Evolutionary conservation across 441 rosid genomes (phyloP), one percentile per base, ranked within the genome.

Genomic region (Hura crepitans): DNA sequence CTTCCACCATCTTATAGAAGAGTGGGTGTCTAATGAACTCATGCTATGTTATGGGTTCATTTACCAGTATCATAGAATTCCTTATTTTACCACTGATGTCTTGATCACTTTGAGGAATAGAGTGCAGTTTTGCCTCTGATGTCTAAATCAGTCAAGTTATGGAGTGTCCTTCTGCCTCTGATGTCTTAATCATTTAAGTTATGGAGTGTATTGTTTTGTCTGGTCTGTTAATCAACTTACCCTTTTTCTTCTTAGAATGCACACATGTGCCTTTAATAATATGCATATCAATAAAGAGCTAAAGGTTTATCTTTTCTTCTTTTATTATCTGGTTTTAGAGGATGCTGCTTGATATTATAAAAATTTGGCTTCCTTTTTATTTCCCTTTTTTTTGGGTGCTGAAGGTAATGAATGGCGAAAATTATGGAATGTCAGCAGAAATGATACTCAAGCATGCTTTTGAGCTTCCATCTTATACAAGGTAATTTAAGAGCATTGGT

Each of bases 391-490:
- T 33, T 23, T 59, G 51, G 17, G 2, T 43, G 18, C 56, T 79
- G 72, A 78, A 87, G 96, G 75, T 66, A 61, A 70, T 84, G 50
- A 70, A 68, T 37, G 74, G 76, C 63, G 86, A 79, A 72, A 75
- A 64, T 60, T 49, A 67, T 78, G 94, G 81, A 71, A 71, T 81
- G 46, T 79, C 83, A 66, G 72, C 75, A 15, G 85, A 89, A 64
- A 75, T 70, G 57, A 73, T 88, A 71, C 75, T 87, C 72, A 80
- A 86, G 78, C 76, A 72, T 80, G 89, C 86, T 66, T 80, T 83
- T 71, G 80, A 83, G 57, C 78, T 86, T 73, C 86, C 90, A 68
- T 92, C 93, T 71, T 78, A 62, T 78, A 75, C 60, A 66, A 85
- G 94, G 99, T 89, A 85, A 55, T 70, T 69, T 37, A 73, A 42